phyloP scores from a whole-genome alignment of 2,329 filamentous ascomycete species.

The Cytospora paraplurivora region DNA sequence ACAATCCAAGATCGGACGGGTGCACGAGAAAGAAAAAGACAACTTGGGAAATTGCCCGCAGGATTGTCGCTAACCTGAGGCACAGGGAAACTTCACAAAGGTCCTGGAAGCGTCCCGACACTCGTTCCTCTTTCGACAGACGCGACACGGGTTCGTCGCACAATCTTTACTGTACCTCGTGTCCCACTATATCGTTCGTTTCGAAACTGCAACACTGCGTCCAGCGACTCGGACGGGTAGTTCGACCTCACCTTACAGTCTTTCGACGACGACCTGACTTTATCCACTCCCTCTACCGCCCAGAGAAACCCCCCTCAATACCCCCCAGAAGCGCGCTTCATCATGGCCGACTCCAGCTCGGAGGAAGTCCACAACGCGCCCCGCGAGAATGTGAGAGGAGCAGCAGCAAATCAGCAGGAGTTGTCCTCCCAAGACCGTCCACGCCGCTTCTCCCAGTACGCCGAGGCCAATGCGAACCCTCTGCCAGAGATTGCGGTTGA shows the following conservation, averaged over 20 bases:
- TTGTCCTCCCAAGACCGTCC: not conserved
- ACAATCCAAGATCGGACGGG: not conserved
- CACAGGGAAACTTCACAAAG: not conserved
- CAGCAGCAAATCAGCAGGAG: not conserved
- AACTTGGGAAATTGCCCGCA: not conserved
- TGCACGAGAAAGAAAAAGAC: not conserved
- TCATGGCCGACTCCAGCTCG: not conserved
- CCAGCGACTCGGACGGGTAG: not conserved
- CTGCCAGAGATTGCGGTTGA: constrained; percentile 17
- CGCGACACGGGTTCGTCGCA: not conserved
- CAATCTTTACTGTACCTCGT: not conserved
- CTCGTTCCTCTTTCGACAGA: not conserved
- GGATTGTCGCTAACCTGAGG: not conserved
- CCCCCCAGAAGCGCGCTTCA: not conserved
- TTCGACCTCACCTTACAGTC: not conserved
- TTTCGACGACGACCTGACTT: not conserved
- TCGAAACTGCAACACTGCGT: not conserved
- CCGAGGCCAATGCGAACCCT: constrained; percentile 23
- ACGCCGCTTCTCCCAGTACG: constrained; percentile 16
- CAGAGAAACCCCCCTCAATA: not conserved
- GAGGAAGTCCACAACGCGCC: not conserved
- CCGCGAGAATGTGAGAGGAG: not conserved
- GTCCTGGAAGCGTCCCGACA: not conserved
- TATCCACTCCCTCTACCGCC: not conserved
- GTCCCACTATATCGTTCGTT: not conserved